These are phyloP conservation scores for Cylindrotheca fusiformis DNA, from an alignment of 108 stramenopile species.

Conservation along the genomic window DNA sequence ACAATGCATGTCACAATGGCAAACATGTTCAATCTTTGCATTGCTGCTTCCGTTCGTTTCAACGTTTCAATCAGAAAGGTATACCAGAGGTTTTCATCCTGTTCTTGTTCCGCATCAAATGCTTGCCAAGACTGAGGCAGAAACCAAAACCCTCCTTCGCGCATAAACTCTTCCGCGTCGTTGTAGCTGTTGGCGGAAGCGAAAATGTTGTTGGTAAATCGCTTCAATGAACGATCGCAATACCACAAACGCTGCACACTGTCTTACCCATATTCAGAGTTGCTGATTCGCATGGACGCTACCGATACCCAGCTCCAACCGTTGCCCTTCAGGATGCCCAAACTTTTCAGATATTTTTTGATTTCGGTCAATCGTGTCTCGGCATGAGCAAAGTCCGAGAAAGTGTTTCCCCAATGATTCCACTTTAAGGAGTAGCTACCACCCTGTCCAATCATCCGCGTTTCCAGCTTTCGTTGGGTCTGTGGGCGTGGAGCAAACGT, in stretches of 20 bases:
- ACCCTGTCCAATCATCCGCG: conserved; percentile 30
- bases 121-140: conserved; percentile 38
- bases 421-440: conserved; percentile 51
- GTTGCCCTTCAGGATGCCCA: conserved; percentile 48
- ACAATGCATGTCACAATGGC: conserved; percentile 11
- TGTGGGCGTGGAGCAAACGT: conserved; percentile 60
- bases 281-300: conserved; percentile 41
- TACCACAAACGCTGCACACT: too few species aligned
- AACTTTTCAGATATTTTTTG: conserved; percentile 27
- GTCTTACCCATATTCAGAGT: conserved; percentile 41
- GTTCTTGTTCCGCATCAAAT: background rate
- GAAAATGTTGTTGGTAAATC: too few species aligned
- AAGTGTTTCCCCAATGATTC: conserved; percentile 61
- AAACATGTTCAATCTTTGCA: conserved; percentile 15
- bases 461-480: conserved; percentile 6
- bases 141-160: conserved; percentile 36
- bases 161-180: conserved; percentile 28
- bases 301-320: conserved; percentile 44
- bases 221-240: too few species aligned
- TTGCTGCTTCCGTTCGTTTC: conserved; percentile 10
- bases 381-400: conserved; percentile 48
- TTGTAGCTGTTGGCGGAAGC: conserved; percentile 1
- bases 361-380: conserved; percentile 41
- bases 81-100: conserved; percentile 22
- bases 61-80: conserved; percentile 25